Evolutionary conservation across 2,329 filamentous ascomycete genomes (phyloP), one percentile per base, ranked within the genome.

Genomic region (Eutypella sp.): DNA sequence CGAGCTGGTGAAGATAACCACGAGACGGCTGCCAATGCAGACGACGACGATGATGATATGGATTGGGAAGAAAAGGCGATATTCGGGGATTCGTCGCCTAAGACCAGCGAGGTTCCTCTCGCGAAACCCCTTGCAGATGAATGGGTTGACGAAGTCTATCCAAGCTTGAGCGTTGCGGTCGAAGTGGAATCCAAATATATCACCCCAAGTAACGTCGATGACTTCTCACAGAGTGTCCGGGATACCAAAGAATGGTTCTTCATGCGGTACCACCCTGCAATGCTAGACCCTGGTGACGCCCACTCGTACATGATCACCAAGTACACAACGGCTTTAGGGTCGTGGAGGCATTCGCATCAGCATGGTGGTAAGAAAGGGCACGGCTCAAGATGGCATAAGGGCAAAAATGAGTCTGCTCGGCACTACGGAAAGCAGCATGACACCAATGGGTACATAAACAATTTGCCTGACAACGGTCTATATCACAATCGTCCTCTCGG

Each of bases 181-280:
- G 51, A 50, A 23, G 51, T 65, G n/a, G 61, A 57, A 25, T 62
- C 62, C 11, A 55, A 51, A 43, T 62, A 59, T 33, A 55, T 63
- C 22, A 63, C 56, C 6, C 42, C 53, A 15, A 46, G 46, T 5
- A 65, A 64, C 37, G 47, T 63, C 1, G 62, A 65, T 33, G 61
- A 64, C 31, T 65, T 64, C 37, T 52, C 61, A 2, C 46, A 57
- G 43, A 58, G 54, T 36, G 46, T 64, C 39, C 57, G 61, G 15
- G 56, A 65, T 34, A 63, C 61, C 8, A 55, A 57, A 40, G 54
- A 58, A 42, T 65, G 62, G 62, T 52, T 57, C 11, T 42, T 55
- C 13, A 54, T 62, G 50, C 55, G 60, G 34, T 46, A 62, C 34
- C 60, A 64, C 46, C 58, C 59, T 11, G 31, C 48, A 5, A 62